Percentiles rank a stretch among this genome's conserved stretches.
Evolutionary conservation across 768 basidiomycete genomes (phyloP).

Genomic region (Nevesoporus exiguus): DNA sequence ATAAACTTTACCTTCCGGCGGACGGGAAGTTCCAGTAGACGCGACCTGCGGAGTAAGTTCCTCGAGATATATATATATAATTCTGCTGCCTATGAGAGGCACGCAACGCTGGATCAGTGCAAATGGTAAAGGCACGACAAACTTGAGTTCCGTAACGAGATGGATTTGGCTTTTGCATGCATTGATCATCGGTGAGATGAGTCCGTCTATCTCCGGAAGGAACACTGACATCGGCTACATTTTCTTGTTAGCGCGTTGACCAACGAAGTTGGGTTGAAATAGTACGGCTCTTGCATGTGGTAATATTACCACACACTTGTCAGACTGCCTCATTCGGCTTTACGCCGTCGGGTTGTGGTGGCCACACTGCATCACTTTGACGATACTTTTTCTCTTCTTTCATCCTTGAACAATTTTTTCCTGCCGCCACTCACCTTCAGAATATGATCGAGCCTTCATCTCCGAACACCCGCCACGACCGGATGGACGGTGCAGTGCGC

Average conservation of each 20-base stretch:
- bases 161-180: conserved; percentile 33
- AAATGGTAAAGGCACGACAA: conserved; percentile 22
- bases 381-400: not conserved
- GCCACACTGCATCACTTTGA: conserved; percentile 1
- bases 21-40: conserved; percentile 28
- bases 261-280: conserved; percentile 8
- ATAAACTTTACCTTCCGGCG: conserved; percentile 29
- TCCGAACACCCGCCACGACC: conserved; percentile 33
- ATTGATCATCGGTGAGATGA: conserved; percentile 30
- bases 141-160: conserved; percentile 31
- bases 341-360: not conserved
- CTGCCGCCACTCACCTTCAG: not conserved
- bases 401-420: conserved; percentile 24
- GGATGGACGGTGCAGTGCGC: conserved; percentile 22
- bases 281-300: conserved; percentile 18
- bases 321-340: conserved; percentile 16
- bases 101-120: conserved; percentile 5
- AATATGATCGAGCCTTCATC: conserved; percentile 27
- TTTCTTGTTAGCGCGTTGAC: conserved; percentile 7
- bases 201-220: conserved; percentile 33
- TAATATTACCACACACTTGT: conserved; percentile 6
- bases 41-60: conserved; percentile 24
- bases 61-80: conserved; percentile 11
- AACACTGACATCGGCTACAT: conserved; percentile 13
- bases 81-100: conserved; percentile 6